Evolutionary conservation across 305 asterid species (phyloP), one percentile per base, ranked within the genome.

Genomic region (Nicotiana rustica): DNA sequence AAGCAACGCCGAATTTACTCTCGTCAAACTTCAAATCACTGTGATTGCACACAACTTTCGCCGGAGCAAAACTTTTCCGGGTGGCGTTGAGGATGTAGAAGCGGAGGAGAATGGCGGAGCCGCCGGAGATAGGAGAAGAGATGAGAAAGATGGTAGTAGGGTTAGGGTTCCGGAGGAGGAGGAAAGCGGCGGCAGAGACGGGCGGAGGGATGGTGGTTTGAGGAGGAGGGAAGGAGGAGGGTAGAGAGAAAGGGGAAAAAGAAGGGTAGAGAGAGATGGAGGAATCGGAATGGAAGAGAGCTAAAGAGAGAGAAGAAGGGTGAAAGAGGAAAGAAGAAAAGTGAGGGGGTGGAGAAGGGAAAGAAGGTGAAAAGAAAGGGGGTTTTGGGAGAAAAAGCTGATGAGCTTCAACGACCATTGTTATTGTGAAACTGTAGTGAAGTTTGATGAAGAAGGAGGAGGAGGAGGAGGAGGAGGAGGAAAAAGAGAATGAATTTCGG

Each of bases 221-320:
- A 5, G 92, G 91, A 44, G 92, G 82, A 21, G 92, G 93, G 49
- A 88, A 84, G 60, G 91, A 80, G 69, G 91, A 80, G 69, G 92
- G 66, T 77, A 83, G 35, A 2, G 91, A 86, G 6, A 88, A 84
- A 2, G 92, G 97, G 66, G 93, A 82, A 66, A 92, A 81, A 55
- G 92, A 88, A 9, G 96, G 84, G 90, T 91, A 92, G 83, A 95
- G 93, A 57, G 97, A 91, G 90, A 91, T 88, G 21, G 97, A 93
- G 19, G 97, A 84, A 49, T 84, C 57, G 31, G 94, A 90, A 70
- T 87, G 60, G 64, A 33, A 62, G 80, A 82, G 88, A 71, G 90
- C 88, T 1, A 89, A 57, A 55, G 89, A 83, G 21, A 15, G 49
- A 56, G 90, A 83, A 12, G 65, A 44, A 12, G 92, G 88, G 83